Base-by-base conservation (phyloP, 176 grass and related monocot species). In the Oryza meyeriana region DNA sequence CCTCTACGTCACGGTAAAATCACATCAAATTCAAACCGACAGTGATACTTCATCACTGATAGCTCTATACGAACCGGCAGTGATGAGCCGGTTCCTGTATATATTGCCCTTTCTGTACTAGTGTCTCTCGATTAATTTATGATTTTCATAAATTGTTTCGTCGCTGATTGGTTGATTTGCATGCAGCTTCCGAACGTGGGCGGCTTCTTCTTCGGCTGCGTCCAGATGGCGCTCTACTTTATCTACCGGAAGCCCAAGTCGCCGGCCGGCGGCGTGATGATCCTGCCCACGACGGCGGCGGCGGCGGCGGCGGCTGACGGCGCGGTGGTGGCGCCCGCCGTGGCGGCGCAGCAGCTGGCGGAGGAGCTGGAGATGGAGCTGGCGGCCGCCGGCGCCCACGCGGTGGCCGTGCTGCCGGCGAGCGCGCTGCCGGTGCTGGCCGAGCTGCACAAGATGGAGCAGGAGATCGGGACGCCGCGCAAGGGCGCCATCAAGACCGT, bases 201-300 rank as follows among this genome's bases (percentile, higher is more conserved):
- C 38, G 94, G 94, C 22, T 97, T 97, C 86, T 76, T 90, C 74
- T 92, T 97, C 80, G 90, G 94, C 17, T 55, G 88, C 69, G 41
- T 68, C 35, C 94, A 97, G 83, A 97, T 97, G 92, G 66, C 65
- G 44, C 86, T 94, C 72, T 92, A 94, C 84, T 84, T 87, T 32
- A 87, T 73, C 74, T 97, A 90, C 92, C 78, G 77, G 10, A 95
- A 89, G 58, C 83, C 81, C 63, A 78, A 61, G 48, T 8, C 78
- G 32, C 34, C 67, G 48, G 57, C 58, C 33, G 68, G 2, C 44
- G 44, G 44, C n/a, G 8, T 55, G 48, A 55, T 61, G 42, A 74
- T 82, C 3, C 73, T 78, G 66, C 83, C 83, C 17, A 73, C 83
- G 76, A 74, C 69, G 28, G 71, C 68, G 45, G 18, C 48, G 48